A percentile compares a stretch with the other conserved stretches of the same genome.
phyloP scores from a whole-genome alignment of 306 rosid species.

The Acacia crassicarpa region DNA sequence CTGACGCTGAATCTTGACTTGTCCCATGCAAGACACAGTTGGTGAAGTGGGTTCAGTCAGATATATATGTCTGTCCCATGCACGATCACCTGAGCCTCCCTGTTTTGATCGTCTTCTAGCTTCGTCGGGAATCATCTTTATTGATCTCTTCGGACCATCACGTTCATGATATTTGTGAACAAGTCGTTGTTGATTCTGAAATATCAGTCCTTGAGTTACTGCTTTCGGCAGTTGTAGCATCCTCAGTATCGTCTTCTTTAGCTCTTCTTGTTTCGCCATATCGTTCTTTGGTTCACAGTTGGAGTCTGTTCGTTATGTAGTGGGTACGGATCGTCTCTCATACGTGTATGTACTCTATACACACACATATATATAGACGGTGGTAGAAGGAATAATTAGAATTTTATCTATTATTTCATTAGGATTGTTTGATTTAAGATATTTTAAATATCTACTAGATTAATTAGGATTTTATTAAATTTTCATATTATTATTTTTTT shows the following conservation, averaged over 20 bases:
- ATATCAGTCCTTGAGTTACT: neutral
- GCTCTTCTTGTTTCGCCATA: neutral
- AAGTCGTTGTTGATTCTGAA: neutral
- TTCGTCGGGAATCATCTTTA: neutral
- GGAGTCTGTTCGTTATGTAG: neutral
- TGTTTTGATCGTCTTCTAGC: neutral
- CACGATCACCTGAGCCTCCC: no score
- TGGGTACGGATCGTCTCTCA: neutral
- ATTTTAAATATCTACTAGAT: no score
- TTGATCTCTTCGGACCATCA: neutral
- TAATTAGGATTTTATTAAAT: no score
- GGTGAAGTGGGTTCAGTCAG: neutral
- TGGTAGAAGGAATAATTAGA: neutral
- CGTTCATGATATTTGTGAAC: neutral
- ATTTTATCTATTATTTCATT: no score
- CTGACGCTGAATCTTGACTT: neutral
- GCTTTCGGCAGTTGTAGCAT: neutral
- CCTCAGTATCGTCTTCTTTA: neutral
- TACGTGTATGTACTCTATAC: neutral
- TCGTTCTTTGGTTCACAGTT: neutral
- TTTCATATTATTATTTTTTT: no score
- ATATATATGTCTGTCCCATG: neutral
- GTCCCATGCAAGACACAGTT: neutral
- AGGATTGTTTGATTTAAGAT: no score
- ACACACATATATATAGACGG: neutral